These are phyloP conservation scores for Odontarrhena argentea DNA, from an alignment of 345 rosid genomes.

Conservation along the genomic window DNA sequence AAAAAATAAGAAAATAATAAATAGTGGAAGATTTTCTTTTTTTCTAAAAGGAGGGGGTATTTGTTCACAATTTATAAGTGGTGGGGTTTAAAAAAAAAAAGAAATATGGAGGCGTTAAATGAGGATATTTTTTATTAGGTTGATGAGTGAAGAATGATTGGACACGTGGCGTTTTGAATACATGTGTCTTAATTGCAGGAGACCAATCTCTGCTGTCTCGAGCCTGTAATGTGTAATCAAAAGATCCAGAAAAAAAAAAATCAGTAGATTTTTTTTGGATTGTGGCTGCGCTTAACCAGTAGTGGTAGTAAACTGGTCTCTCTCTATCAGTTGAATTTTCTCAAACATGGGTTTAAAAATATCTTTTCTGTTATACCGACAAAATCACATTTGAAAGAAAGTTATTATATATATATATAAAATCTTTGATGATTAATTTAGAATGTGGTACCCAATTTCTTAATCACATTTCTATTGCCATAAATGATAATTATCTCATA, in stretches of 20 bases:
- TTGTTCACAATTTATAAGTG: background rate
- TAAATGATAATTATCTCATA: too few relatives aligned
- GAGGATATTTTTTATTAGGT: constrained; percentile 31
- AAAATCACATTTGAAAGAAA: too few relatives aligned
- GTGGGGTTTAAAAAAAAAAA: constrained; percentile 22
- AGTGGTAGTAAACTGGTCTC: background rate
- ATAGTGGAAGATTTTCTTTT: background rate
- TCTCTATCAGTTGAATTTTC: constrained; percentile 13
- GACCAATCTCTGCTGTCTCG: constrained; percentile 38
- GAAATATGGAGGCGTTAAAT: constrained; percentile 17
- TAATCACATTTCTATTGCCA: too few relatives aligned
- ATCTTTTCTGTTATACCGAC: background rate
- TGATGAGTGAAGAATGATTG: constrained; percentile 32
- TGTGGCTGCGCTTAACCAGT: background rate
- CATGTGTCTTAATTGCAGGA: constrained; percentile 38
- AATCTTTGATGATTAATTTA: too few relatives aligned
- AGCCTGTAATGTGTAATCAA: constrained; percentile 34
- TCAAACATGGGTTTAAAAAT: background rate
- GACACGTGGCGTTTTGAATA: constrained; percentile 37
- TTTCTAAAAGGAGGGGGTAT: constrained; percentile 1
- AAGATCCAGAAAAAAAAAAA: background rate
- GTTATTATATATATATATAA: too few relatives aligned
- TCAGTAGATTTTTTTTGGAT: background rate
- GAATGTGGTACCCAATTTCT: too few relatives aligned
- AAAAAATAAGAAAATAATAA: constrained; percentile 22